phyloP scores from a whole-genome alignment of 2,329 filamentous ascomycete genomes.

The Xylaria sp. region DNA sequence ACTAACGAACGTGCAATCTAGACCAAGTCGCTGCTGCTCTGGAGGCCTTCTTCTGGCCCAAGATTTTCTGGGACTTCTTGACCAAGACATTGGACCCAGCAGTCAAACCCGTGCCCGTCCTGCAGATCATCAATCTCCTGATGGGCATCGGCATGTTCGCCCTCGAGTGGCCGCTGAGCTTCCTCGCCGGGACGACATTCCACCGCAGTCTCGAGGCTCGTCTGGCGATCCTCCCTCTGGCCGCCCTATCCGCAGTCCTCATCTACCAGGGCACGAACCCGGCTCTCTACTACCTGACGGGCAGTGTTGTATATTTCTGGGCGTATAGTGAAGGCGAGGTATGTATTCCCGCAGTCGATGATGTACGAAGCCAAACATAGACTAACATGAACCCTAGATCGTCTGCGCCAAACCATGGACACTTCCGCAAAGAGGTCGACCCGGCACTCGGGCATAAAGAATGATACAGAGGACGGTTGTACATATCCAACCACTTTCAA shows the following conservation, averaged over 20 bases:
- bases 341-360: constrained; percentile 50
- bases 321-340: constrained; percentile 98
- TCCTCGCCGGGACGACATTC: constrained; percentile 78
- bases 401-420: constrained; percentile 77
- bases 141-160: constrained; percentile 81
- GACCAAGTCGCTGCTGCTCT: constrained; percentile 88
- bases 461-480: neutral
- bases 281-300: constrained; percentile 90
- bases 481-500: constrained; percentile 2
- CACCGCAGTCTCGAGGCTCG: constrained; percentile 91
- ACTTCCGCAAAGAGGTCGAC: constrained; percentile 64
- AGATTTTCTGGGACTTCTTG: constrained; percentile 97
- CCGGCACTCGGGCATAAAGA: constrained; percentile 30
- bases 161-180: constrained; percentile 89
- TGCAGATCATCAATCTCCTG: constrained; percentile 90
- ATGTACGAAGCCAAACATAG: neutral
- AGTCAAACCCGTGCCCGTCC: constrained; percentile 85
- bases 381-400: constrained; percentile 56
- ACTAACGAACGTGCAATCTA: constrained; percentile 54
- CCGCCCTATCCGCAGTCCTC: constrained; percentile 76
- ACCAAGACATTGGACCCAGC: constrained; percentile 88
- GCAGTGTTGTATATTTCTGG: constrained; percentile 91
- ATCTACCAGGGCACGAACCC: constrained; percentile 94
- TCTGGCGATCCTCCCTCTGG: constrained; percentile 83
- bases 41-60: constrained; percentile 96